A percentile compares a stretch with the other conserved stretches of the same genome.
Evolutionary conservation across 2,329 filamentous ascomycete genomes (phyloP).

Genomic region (Cladophialophora psammophila): DNA sequence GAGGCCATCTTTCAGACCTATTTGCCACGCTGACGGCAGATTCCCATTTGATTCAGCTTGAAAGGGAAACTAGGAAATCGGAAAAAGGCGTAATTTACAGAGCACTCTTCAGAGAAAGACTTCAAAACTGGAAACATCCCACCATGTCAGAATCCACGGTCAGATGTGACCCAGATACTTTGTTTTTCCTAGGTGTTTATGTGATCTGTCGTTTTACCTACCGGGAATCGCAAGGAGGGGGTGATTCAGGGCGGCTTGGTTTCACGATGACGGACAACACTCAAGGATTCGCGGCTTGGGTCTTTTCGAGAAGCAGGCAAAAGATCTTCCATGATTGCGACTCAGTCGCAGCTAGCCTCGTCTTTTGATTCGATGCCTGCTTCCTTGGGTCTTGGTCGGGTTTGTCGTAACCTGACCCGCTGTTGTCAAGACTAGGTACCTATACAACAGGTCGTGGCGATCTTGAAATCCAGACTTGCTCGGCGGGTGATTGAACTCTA

Average conservation of each 20-base stretch:
- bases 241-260: background rate
- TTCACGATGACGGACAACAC: background rate
- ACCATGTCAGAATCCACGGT: background rate
- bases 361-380: background rate
- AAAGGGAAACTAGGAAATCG: background rate
- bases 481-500: background rate
- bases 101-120: background rate
- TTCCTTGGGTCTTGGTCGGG: background rate
- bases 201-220: conserved; percentile 4
- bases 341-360: background rate
- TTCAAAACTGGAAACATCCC: background rate
- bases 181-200: background rate
- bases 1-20: background rate
- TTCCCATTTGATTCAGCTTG: background rate
- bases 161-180: conserved; percentile 2
- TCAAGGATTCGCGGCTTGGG: background rate
- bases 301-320: conserved; percentile 4
- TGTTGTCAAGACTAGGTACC: too few species aligned
- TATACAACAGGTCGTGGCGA: background rate
- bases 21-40: conserved; percentile 23
- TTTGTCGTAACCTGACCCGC: background rate
- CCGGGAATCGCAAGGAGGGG: background rate
- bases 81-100: background rate
- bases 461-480: background rate
- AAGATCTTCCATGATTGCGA: conserved; percentile 7